These are phyloP conservation scores for Ophiostoma novo-ulmi DNA, from an alignment of 2,329 filamentous ascomycete genomes.

Conservation along the genomic window DNA sequence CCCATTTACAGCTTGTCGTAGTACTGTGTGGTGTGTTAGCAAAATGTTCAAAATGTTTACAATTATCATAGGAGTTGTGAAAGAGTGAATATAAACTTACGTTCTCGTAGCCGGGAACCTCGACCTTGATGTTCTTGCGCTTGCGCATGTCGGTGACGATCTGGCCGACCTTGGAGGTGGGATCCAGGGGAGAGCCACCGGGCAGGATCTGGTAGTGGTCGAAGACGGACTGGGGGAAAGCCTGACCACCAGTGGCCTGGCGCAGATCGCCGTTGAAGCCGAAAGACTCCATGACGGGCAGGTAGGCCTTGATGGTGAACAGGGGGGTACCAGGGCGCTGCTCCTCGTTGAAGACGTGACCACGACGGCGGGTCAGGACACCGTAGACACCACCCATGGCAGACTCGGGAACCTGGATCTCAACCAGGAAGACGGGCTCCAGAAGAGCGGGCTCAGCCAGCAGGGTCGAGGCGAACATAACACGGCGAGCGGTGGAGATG, in stretches of 20 bases:
- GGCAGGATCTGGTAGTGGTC: conserved; percentile 97
- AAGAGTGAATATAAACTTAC: conserved; percentile 58
- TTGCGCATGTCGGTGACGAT: conserved; percentile 89
- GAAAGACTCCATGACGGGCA: conserved; percentile 41
- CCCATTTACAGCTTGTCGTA: conserved; percentile 93
- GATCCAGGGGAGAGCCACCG: conserved; percentile 86
- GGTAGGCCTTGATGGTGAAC: conserved; percentile 72
- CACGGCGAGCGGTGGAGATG: conserved; percentile 96
- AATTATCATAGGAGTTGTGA: not conserved
- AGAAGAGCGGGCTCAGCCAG: conserved; percentile 86
- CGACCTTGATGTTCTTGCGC: conserved; percentile 98
- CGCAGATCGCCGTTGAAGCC: conserved; percentile 98
- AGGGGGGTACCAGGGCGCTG: conserved; percentile 98
- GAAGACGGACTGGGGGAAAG: conserved; percentile 98
- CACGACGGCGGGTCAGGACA: conserved; percentile 94
- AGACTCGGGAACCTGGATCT: conserved; percentile 97
- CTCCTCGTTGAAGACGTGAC: conserved; percentile 98
- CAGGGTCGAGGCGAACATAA: conserved; percentile 87
- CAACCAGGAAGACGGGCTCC: conserved; percentile 97
- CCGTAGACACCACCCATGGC: conserved; percentile 99
- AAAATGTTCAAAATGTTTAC: not conserved
- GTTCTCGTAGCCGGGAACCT: conserved; percentile 90
- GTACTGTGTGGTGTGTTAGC: conserved; percentile 61
- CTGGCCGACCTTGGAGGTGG: conserved; percentile 72
- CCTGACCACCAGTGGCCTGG: conserved; percentile 88